Percentiles rank a stretch among this genome's conserved stretches.
These are phyloP conservation scores for Sodiomyces alkalinus DNA, from an alignment of 2,329 filamentous ascomycete genomes.

Conservation along the genomic window DNA sequence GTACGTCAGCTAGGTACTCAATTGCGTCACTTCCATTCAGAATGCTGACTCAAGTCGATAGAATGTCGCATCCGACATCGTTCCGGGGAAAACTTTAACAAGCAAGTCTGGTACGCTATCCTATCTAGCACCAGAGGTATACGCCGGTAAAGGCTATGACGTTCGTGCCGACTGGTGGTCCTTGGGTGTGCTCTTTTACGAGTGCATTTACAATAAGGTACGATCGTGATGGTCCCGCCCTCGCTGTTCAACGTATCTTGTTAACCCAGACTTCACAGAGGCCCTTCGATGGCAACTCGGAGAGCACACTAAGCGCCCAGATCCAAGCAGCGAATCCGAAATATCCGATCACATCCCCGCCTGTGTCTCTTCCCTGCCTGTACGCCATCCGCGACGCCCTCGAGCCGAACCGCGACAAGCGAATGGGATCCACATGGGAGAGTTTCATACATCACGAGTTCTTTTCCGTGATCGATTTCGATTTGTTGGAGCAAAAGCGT, in stretches of 20 bases:
- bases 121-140: slow-evolving; percentile 92
- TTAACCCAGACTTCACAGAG: slow-evolving; percentile 35
- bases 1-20: slow-evolving; percentile 39
- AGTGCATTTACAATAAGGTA: slow-evolving; percentile 98
- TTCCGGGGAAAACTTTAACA: slow-evolving; percentile 65
- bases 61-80: slow-evolving; percentile 94
- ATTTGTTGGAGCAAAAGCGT: slow-evolving; percentile 68
- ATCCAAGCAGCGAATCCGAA: slow-evolving; percentile 72
- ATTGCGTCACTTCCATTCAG: slow-evolving; percentile 16
- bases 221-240: not conserved
- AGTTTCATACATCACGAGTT: slow-evolving; percentile 81
- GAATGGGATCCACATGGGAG: slow-evolving; percentile 77
- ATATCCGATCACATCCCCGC: slow-evolving; percentile 83
- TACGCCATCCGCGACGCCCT: slow-evolving; percentile 77
- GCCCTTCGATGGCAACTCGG: slow-evolving; percentile 82
- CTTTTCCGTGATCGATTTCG: slow-evolving; percentile 76
- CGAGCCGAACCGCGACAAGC: slow-evolving; percentile 61
- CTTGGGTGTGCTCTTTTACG: slow-evolving; percentile 92
- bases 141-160: slow-evolving; percentile 77
- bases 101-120: slow-evolving; percentile 96
- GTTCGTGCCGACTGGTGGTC: slow-evolving; percentile 98
- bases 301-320: slow-evolving; percentile 62
- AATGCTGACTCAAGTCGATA: slow-evolving; percentile 24
- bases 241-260: too few species aligned
- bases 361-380: slow-evolving; percentile 75